Evolutionary conservation across 805 yeast species (phyloP).

Genomic region (Saccharomycopsis oosterbeekiorum): DNA sequence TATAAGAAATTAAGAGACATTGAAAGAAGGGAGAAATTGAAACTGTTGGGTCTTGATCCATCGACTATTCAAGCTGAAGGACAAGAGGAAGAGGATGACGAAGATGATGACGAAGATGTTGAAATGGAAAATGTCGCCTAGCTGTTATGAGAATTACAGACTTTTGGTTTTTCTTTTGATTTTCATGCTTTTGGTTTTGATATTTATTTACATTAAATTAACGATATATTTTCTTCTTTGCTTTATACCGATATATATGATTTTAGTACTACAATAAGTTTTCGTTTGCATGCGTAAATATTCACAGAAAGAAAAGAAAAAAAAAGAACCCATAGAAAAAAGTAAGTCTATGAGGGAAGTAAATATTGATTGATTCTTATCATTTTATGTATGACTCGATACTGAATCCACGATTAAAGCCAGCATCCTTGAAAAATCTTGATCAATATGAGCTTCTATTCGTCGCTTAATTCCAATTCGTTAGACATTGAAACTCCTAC

Average conservation of each 20-base stretch:
- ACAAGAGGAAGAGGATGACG: slow-evolving; percentile 24
- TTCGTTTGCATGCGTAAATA: not conserved
- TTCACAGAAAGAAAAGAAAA: not conserved
- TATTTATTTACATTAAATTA: not conserved
- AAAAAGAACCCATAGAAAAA: not conserved
- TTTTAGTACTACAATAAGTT: not conserved
- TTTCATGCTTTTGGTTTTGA: not conserved
- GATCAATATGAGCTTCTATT: slow-evolving; percentile 60
- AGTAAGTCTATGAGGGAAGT: not conserved
- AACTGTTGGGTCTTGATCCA: slow-evolving; percentile 32
- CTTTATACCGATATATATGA: not conserved
- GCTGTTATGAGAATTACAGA: not conserved
- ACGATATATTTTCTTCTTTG: not conserved
- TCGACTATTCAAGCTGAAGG: slow-evolving; percentile 19
- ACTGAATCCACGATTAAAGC: not conserved
- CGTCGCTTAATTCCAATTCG: slow-evolving; percentile 67
- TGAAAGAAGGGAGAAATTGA: slow-evolving; percentile 59
- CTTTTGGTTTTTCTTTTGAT: not conserved
- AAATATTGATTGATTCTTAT: too few relatives aligned
- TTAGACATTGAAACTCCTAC: slow-evolving; percentile 75
- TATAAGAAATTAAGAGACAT: slow-evolving; percentile 71
- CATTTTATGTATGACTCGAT: too few relatives aligned
- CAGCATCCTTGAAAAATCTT: not conserved
- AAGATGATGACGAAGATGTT: slow-evolving; percentile 29
- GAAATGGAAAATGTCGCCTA: slow-evolving; percentile 16